phyloP scores from a whole-genome alignment of 2,329 filamentous ascomycete genomes.

The Aspergillaceae sp. region DNA sequence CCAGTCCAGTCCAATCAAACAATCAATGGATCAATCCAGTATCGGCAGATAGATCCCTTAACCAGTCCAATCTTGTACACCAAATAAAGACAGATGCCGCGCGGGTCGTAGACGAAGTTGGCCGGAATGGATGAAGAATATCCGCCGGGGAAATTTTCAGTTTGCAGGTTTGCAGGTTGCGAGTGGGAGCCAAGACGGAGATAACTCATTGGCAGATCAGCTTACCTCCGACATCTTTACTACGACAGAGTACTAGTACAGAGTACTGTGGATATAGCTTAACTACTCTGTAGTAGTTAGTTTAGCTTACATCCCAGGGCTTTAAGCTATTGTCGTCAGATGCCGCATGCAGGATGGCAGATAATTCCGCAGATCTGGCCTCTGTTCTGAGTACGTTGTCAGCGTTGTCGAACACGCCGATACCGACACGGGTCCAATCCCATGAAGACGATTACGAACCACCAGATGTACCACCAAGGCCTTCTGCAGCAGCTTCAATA shows the following conservation, averaged over 20 bases:
- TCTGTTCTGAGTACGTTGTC: slow-evolving; percentile 36
- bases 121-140: neutral
- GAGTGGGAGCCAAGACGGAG: neutral
- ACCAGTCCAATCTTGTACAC: too few relatives aligned
- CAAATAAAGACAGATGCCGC: too few relatives aligned
- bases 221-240: neutral
- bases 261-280: too few relatives aligned
- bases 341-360: too few relatives aligned
- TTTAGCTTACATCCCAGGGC: too few relatives aligned
- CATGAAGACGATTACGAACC: slow-evolving; percentile 13
- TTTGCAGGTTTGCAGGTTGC: too few relatives aligned
- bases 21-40: too few relatives aligned
- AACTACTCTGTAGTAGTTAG: too few relatives aligned
- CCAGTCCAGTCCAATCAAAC: too few relatives aligned
- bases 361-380: slow-evolving; percentile 29
- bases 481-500: slow-evolving; percentile 1
- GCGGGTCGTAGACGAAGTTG: neutral
- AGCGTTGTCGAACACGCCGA: slow-evolving; percentile 19
- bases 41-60: too few relatives aligned
- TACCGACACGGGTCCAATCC: neutral
- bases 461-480: slow-evolving; percentile 5
- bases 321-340: too few relatives aligned
- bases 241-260: neutral
- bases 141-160: slow-evolving; percentile 1
- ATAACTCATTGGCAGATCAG: neutral